A percentile compares a stretch with the other conserved stretches of the same genome.
Conservation (phyloP, 768 basidiomycete genomes). For the Guyanaporus albipodus region DNA sequence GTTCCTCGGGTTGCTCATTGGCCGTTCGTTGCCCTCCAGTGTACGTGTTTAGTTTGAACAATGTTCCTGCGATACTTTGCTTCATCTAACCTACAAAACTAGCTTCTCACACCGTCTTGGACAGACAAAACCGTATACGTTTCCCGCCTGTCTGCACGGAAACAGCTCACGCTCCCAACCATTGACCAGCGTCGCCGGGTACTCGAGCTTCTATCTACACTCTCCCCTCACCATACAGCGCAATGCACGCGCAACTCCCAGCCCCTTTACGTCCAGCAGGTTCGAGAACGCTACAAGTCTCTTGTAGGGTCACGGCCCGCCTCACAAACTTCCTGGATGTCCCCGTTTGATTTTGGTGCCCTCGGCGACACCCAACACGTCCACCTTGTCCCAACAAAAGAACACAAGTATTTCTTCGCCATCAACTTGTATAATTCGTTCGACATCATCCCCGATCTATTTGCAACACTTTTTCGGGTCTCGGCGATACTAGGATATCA, state of each 20-base stretch:
- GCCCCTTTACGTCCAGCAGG: constrained; percentile 81
- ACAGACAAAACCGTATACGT: constrained; percentile 46
- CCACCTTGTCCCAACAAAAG: constrained; percentile 40
- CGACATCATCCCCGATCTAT: constrained; percentile 96
- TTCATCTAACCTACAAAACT: neutral
- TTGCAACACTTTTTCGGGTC: constrained; percentile 92
- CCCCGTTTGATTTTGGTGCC: constrained; percentile 43
- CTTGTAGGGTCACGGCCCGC: constrained; percentile 76
- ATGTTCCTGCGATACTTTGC: neutral
- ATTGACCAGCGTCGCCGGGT: constrained; percentile 81
- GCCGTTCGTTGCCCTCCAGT: constrained; percentile 41
- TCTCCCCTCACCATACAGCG: constrained; percentile 89
- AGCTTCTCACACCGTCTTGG: constrained; percentile 43
- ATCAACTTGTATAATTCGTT: constrained; percentile 99
- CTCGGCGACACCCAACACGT: constrained; percentile 41
- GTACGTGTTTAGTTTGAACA: constrained; percentile 19
- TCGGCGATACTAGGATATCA: constrained; percentile 92
- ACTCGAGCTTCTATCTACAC: constrained; percentile 78
- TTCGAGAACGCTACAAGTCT: constrained; percentile 75
- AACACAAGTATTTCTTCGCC: constrained; percentile 99
- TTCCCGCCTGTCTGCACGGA: constrained; percentile 50
- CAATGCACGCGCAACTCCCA: constrained; percentile 87
- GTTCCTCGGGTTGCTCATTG: constrained; percentile 55
- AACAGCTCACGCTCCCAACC: constrained; percentile 72
- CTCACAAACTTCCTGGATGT: constrained; percentile 56